phyloP scores from a whole-genome alignment of 495 filamentous ascomycete genomes.

The Aspergillus avenaceus region DNA sequence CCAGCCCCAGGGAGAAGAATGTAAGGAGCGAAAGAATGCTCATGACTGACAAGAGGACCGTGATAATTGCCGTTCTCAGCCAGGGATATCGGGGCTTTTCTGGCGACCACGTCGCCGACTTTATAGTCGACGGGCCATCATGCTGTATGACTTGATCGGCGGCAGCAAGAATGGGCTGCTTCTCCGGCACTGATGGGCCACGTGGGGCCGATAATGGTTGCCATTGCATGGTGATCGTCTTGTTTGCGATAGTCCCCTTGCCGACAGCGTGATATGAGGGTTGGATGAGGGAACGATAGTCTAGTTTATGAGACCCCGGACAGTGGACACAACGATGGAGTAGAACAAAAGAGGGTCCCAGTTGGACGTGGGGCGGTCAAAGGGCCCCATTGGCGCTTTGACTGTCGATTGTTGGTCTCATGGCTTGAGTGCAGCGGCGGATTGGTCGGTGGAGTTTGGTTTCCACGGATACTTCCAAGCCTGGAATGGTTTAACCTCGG shows the following conservation, averaged over 20 bases:
- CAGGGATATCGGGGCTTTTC: not conserved
- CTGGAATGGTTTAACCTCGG: not conserved
- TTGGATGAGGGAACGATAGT: too few species aligned
- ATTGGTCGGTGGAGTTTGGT: not conserved
- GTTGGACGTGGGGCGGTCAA: not conserved
- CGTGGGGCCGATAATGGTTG: not conserved
- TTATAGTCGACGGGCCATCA: not conserved
- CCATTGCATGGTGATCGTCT: constrained; percentile 3
- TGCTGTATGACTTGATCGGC: not conserved
- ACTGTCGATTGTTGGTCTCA: not conserved
- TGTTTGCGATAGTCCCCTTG: not conserved
- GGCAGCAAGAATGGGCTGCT: not conserved
- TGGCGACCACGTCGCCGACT: not conserved
- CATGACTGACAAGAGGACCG: not conserved
- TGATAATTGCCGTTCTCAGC: not conserved
- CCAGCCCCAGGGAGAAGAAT: constrained; percentile 5
- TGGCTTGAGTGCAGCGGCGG: not conserved
- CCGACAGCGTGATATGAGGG: too few species aligned
- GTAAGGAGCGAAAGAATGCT: constrained; percentile 1
- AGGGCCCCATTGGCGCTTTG: not conserved
- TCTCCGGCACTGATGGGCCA: not conserved
- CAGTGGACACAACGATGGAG: too few species aligned
- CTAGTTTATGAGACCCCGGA: too few species aligned
- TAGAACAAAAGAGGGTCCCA: too few species aligned
- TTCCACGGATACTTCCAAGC: not conserved